phyloP scores from a whole-genome alignment of 2,329 filamentous ascomycete species.

The Metarhizium sp. region DNA sequence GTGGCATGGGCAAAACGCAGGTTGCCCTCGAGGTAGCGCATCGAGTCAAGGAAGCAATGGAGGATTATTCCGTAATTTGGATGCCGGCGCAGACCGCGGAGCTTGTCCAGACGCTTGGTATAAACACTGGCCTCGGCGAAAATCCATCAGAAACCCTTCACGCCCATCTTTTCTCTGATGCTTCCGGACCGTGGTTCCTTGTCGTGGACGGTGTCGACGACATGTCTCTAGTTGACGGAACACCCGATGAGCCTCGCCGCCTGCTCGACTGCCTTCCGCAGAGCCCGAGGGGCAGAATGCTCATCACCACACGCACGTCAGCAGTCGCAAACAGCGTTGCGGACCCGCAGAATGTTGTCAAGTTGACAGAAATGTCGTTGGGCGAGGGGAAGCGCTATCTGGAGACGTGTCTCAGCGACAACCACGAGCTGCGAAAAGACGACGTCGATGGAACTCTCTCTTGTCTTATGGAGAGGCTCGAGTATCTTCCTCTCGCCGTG shows the following conservation, averaged over 20 bases:
- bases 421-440: background rate
- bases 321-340: constrained; percentile 18
- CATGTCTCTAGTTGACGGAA: constrained; percentile 13
- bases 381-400: background rate
- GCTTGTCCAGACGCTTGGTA: constrained; percentile 30
- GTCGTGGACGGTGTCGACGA: constrained; percentile 28
- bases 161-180: constrained; percentile 13
- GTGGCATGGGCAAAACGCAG: constrained; percentile 30
- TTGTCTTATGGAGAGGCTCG: constrained; percentile 15
- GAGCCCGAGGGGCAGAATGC: constrained; percentile 17
- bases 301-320: constrained; percentile 25
- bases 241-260: background rate
- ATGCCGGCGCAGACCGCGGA: constrained; percentile 25
- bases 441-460: background rate
- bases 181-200: constrained; percentile 13
- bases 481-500: constrained; percentile 28
- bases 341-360: background rate
- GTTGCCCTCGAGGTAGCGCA: constrained; percentile 29
- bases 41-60: constrained; percentile 22
- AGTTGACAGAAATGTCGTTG: background rate
- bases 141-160: constrained; percentile 48
- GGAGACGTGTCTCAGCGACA: background rate
- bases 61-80: constrained; percentile 32
- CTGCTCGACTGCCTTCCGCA: constrained; percentile 13
- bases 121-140: constrained; percentile 26